These are phyloP conservation scores for Flammula alnicola DNA, from an alignment of 1,284 basidiomycete genomes.

Conservation along the genomic window DNA sequence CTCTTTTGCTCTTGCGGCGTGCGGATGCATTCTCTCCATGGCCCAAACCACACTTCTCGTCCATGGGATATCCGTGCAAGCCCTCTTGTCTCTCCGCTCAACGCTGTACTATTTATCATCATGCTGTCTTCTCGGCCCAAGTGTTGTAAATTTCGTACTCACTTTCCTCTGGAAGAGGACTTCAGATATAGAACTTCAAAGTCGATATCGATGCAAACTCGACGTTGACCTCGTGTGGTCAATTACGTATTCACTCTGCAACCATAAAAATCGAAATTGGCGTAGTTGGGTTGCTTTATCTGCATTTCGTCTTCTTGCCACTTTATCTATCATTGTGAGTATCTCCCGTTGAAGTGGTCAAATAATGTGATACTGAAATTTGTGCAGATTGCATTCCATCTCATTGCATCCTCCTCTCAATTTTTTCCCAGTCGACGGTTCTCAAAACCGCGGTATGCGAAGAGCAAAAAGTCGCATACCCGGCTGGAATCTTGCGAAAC, in stretches of 20 bases:
- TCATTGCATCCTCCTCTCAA: slow-evolving; percentile 22
- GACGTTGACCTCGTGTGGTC: slow-evolving; percentile 73
- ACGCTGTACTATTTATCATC: slow-evolving; percentile 50
- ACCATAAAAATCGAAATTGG: slow-evolving; percentile 47
- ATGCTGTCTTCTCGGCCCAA: slow-evolving; percentile 51
- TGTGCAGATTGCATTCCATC: slow-evolving; percentile 26
- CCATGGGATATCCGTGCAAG: slow-evolving; percentile 37
- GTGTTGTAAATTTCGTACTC: slow-evolving; percentile 59
- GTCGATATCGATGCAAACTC: slow-evolving; percentile 54
- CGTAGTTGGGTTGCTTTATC: slow-evolving; percentile 58
- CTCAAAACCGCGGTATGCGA: slow-evolving; percentile 15
- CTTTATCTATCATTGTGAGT: slow-evolving; percentile 55
- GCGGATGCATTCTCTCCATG: slow-evolving; percentile 46
- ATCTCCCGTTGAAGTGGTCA: background rate
- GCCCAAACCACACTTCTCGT: slow-evolving; percentile 47
- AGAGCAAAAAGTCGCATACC: slow-evolving; percentile 21
- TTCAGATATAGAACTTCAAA: slow-evolving; percentile 41
- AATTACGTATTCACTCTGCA: slow-evolving; percentile 32
- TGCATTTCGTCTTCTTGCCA: slow-evolving; percentile 55
- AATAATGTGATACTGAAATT: background rate
- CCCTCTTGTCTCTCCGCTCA: slow-evolving; percentile 35
- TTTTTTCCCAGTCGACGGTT: slow-evolving; percentile 20
- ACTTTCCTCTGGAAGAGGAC: slow-evolving; percentile 53
- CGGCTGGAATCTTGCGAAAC: slow-evolving; percentile 25
- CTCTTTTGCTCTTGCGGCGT: slow-evolving; percentile 58